Evolutionary conservation across 768 basidiomycete genomes (phyloP), one percentile per base, ranked within the genome.

Genomic region (Rhizopogon vulgaris): DNA sequence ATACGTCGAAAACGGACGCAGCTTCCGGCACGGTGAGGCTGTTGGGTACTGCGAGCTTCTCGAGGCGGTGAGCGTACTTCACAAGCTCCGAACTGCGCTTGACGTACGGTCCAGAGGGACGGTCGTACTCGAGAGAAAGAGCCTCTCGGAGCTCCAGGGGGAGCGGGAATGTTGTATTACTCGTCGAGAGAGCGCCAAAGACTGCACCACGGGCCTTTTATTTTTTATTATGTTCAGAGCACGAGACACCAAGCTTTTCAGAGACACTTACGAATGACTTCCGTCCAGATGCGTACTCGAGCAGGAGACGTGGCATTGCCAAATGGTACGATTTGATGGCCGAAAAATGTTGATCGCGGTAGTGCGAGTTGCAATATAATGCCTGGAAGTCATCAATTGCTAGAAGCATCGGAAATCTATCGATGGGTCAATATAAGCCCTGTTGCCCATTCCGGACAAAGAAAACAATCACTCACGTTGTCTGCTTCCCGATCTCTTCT

Each of bases 321-420:
- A 96, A 73, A 59, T 94, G 87, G 59, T 85, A 88, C 0, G 90
- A 73, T 52, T 84, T 79, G 49, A 95, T 81, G 9, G 72, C 61
- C 6, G 73, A 71, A 67, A 83, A 90, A 39, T 84, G 81, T 11
- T 87, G 87, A 52, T 90, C 84, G 24, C 82, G 79, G 69, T 94
- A 94, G 25, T 70, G 62, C 0, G 86, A 80, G 40, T 69, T 71
- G 62, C 78, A 73, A 60, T 89, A 92, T 24, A 96, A 67, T 0
- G 90, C 77, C 65, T 95, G 94, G 65, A 90, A 82, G 59, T 95
- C 93, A 57, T 96, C 94, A 1, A 94, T 73, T 0, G 92, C 93
- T 28, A 94, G 70, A 6, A 96, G 64, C 2, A 95, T 86, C 0
- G 91, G 91, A 60, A 75, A 72, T 40, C 90, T 93, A 53, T 46